A percentile compares a stretch with the other conserved stretches of the same genome.
Evolutionary conservation across 306 rosid genomes (phyloP).

Genomic region (Castanea crenata): DNA sequence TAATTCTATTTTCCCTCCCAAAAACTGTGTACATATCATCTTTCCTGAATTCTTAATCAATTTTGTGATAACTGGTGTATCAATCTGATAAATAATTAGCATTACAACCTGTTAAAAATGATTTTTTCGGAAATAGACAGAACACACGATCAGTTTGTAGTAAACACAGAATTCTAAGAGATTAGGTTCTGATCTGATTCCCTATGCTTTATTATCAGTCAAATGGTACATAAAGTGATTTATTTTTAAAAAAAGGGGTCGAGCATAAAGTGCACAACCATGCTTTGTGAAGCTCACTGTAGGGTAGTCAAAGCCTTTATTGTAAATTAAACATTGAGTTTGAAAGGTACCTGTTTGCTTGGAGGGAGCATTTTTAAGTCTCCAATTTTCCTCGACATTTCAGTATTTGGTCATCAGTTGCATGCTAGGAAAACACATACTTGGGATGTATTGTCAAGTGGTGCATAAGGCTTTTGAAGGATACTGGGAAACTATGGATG

Average conservation of each 20-base stretch:
- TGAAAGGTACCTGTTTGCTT: too few species aligned
- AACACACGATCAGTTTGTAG: neutral
- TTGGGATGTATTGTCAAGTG: too few species aligned
- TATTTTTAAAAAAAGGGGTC: too few species aligned
- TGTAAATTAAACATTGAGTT: neutral
- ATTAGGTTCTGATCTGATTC: neutral
- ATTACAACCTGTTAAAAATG: too few species aligned
- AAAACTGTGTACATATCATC: too few species aligned
- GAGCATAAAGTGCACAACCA: neutral
- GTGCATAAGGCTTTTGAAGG: neutral
- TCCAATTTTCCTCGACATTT: too few species aligned
- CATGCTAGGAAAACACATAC: too few species aligned
- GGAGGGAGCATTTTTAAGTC: too few species aligned
- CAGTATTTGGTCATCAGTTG: too few species aligned
- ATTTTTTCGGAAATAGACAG: neutral
- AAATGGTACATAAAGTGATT: neutral
- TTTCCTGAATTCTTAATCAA: neutral
- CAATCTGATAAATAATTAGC: too few species aligned
- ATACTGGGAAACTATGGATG: neutral
- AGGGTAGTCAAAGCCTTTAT: neutral
- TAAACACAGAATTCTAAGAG: neutral
- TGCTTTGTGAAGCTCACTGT: neutral
- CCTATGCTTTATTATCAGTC: neutral
- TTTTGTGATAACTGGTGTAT: too few species aligned
- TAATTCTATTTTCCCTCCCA: too few species aligned